phyloP scores from a whole-genome alignment of 495 filamentous ascomycete species.

The Staphylotrichum tortipilum region DNA sequence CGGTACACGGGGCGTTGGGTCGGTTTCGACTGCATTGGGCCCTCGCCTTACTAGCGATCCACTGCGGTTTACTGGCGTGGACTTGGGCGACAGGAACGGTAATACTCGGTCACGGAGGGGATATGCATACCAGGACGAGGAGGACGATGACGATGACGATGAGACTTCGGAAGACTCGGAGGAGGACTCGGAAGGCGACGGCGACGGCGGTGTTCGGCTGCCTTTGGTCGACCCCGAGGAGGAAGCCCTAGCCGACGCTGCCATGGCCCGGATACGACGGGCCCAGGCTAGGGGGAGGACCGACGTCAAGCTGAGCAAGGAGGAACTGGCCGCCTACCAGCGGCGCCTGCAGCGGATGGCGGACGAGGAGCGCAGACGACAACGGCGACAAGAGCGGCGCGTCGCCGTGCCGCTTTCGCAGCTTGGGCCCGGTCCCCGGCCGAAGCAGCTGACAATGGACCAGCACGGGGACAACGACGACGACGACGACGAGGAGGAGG shows the following conservation, averaged over 20 bases:
- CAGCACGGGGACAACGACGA: too few relatives aligned
- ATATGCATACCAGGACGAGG: slow-evolving; percentile 40
- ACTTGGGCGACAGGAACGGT: slow-evolving; percentile 41
- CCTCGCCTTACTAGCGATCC: slow-evolving; percentile 48
- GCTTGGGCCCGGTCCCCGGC: slow-evolving; percentile 24
- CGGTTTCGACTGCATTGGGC: slow-evolving; percentile 33
- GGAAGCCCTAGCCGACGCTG: slow-evolving; percentile 63
- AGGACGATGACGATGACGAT: slow-evolving; percentile 40
- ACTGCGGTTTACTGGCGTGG: slow-evolving; percentile 53
- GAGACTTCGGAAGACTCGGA: slow-evolving; percentile 47
- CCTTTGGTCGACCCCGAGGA: slow-evolving; percentile 52
- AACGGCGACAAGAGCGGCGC: slow-evolving; percentile 31
- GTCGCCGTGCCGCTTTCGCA: slow-evolving; percentile 35
- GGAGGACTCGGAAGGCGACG: slow-evolving; percentile 46
- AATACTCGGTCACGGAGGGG: slow-evolving; percentile 33
- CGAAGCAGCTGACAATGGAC: slow-evolving; percentile 3
- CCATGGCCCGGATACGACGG: slow-evolving; percentile 65
- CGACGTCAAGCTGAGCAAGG: slow-evolving; percentile 66
- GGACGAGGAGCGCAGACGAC: slow-evolving; percentile 31
- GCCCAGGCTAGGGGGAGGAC: slow-evolving; percentile 63
- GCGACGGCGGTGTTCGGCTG: slow-evolving; percentile 43
- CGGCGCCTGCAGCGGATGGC: slow-evolving; percentile 51
- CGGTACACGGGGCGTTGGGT: slow-evolving; percentile 50
- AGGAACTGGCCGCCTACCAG: slow-evolving; percentile 69
- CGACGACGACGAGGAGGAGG: too few relatives aligned